These are phyloP conservation scores for Xylaria digitata DNA, from an alignment of 2,329 filamentous ascomycete species.

Conservation along the genomic window DNA sequence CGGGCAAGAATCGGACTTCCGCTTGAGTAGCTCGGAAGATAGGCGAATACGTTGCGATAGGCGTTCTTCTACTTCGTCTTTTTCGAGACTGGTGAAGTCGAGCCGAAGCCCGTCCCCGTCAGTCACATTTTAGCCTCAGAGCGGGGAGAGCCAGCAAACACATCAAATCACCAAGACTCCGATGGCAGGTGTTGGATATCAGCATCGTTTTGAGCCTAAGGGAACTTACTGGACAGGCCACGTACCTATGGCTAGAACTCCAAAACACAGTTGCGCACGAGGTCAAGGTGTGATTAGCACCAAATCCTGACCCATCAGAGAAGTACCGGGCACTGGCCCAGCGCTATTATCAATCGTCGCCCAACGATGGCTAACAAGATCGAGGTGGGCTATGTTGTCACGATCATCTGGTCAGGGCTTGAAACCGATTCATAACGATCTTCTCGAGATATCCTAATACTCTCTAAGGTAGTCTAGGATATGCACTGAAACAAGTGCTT, in stretches of 20 bases:
- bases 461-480: not conserved
- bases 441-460: constrained; percentile 3
- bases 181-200: not conserved
- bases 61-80: not conserved
- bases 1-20: not conserved
- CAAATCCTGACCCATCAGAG: not conserved
- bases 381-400: not conserved
- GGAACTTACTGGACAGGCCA: not conserved
- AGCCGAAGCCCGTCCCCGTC: not conserved
- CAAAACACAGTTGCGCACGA: not conserved
- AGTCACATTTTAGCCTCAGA: not conserved
- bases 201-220: not conserved
- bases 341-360: not conserved
- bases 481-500: constrained; percentile 12
- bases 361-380: not conserved
- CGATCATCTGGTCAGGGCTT: not conserved
- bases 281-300: not conserved
- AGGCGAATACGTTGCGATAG: not conserved
- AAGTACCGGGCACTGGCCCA: not conserved
- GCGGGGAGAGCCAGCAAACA: not conserved
- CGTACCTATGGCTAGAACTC: not conserved
- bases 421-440: not conserved
- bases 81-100: not conserved
- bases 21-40: not conserved
- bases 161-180: not conserved